A percentile compares a stretch with the other conserved stretches of the same genome.
These are phyloP conservation scores for Penicillium italicum DNA, from an alignment of 2,329 filamentous ascomycete genomes.

Conservation along the genomic window DNA sequence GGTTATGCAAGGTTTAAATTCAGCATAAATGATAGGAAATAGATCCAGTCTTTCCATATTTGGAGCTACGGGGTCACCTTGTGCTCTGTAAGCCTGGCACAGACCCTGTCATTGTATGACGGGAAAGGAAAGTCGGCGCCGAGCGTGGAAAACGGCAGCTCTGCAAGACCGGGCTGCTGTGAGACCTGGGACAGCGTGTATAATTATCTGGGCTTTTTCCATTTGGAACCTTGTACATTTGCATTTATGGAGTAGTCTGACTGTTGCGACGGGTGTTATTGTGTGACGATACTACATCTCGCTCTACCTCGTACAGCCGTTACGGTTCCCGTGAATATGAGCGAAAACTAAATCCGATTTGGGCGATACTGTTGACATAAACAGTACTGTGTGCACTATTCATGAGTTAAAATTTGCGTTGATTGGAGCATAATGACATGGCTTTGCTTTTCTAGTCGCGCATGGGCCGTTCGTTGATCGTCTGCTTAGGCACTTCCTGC, in stretches of 20 bases:
- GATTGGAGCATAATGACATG: neutral
- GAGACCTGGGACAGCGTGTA: slow-evolving; percentile 11
- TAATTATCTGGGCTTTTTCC: slow-evolving; percentile 7
- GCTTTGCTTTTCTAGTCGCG: slow-evolving; percentile 11
- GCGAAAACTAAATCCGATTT: slow-evolving; percentile 1
- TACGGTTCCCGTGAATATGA: slow-evolving; percentile 9
- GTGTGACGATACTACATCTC: slow-evolving; percentile 13
- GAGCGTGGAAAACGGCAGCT: slow-evolving; percentile 18
- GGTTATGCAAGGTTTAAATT: slow-evolving; percentile 2
- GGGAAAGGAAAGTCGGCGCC: slow-evolving; percentile 11
- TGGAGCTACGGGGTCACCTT: slow-evolving; percentile 15
- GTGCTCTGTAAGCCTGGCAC: neutral
- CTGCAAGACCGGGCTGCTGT: slow-evolving; percentile 17
- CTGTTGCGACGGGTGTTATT: slow-evolving; percentile 8
- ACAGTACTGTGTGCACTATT: slow-evolving; percentile 4
- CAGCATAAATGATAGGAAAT: neutral
- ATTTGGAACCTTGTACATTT: slow-evolving; percentile 10
- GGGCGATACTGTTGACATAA: neutral
- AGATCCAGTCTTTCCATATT: neutral
- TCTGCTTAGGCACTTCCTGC: slow-evolving; percentile 18
- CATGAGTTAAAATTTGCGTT: slow-evolving; percentile 1
- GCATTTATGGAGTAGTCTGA: neutral
- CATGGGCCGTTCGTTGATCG: slow-evolving; percentile 32
- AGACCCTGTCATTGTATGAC: slow-evolving; percentile 16
- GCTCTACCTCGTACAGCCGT: slow-evolving; percentile 20